Percentiles rank a stretch among this genome's conserved stretches.
Conservation (phyloP, 2,329 filamentous ascomycete genomes). For the Penicillium expansum region DNA sequence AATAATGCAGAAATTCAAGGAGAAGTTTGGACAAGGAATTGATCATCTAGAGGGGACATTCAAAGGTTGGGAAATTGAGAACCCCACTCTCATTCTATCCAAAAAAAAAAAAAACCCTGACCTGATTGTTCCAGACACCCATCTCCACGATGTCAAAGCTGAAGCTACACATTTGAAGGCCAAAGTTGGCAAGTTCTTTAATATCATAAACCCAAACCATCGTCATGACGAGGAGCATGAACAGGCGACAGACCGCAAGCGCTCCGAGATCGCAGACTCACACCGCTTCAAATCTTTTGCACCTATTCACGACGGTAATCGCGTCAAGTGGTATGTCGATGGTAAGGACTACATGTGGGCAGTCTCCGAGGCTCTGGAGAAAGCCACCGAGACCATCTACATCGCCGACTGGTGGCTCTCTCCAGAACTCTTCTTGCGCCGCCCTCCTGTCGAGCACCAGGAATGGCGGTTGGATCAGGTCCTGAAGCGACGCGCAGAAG, state of each 20-base stretch:
- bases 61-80: constrained; percentile 22
- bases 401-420: constrained; percentile 97
- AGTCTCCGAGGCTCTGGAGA: constrained; percentile 84
- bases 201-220: constrained; percentile 78
- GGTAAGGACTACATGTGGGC: constrained; percentile 95
- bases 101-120: neutral
- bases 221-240: constrained; percentile 94
- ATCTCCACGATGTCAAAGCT: constrained; percentile 46
- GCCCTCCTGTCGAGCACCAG: constrained; percentile 78
- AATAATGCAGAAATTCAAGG: constrained; percentile 29
- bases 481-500: constrained; percentile 83
- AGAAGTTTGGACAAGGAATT: constrained; percentile 22
- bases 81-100: neutral
- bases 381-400: constrained; percentile 89
- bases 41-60: constrained; percentile 26
- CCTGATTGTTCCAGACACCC: constrained; percentile 28
- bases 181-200: constrained; percentile 62
- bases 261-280: constrained; percentile 65
- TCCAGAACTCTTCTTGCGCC: constrained; percentile 78
- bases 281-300: constrained; percentile 91
- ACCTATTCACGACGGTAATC: constrained; percentile 78
- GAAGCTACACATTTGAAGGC: constrained; percentile 59
- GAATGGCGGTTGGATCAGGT: constrained; percentile 84
- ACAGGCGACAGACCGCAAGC: constrained; percentile 75
- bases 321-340: constrained; percentile 96